These are phyloP conservation scores for Sicyos baderoa DNA, from an alignment of 306 rosid genomes.

Conservation along the genomic window DNA sequence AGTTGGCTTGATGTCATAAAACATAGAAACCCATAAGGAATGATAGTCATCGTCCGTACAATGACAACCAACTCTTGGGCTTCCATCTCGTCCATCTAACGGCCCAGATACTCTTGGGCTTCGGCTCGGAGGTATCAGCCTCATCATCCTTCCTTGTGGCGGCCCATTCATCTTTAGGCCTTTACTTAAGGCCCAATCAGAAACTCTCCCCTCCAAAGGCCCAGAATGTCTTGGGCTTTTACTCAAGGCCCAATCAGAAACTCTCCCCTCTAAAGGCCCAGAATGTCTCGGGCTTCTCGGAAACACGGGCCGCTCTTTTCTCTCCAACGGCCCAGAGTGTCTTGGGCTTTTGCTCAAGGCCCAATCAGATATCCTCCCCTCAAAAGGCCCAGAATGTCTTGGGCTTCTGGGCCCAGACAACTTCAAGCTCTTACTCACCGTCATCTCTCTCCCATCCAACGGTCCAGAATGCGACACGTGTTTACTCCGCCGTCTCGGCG, in stretches of 20 bases:
- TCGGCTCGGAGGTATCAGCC: conserved; percentile 19
- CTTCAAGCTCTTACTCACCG: conserved; percentile 41
- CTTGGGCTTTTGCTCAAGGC: conserved; percentile 27
- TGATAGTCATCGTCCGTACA: conserved; percentile 42
- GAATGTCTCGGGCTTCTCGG: conserved; percentile 28
- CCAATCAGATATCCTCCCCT: conserved; percentile 23
- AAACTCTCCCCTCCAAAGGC: conserved; percentile 28
- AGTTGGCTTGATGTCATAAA: conserved; percentile 84
- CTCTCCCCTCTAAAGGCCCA: conserved; percentile 33
- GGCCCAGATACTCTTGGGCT: conserved; percentile 33
- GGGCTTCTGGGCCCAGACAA: conserved; percentile 44
- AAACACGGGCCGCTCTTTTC: conserved; percentile 27
- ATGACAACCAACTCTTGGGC: conserved; percentile 36
- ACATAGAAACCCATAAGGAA: conserved; percentile 64
- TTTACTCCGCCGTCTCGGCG: conserved; percentile 22
- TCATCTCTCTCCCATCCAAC: conserved; percentile 45
- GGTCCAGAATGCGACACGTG: conserved; percentile 67
- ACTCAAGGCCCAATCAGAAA: conserved; percentile 2
- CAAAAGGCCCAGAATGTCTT: conserved; percentile 27
- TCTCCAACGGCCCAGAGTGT: conserved; percentile 31
- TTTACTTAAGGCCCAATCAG: conserved; percentile 15
- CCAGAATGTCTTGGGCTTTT: conserved; percentile 32
- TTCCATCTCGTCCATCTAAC: conserved; percentile 31
- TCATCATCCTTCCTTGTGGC: conserved; percentile 16
- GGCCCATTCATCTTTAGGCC: conserved; percentile 27